phyloP scores from a whole-genome alignment of 2,329 filamentous ascomycete genomes.

The Aspergillus hortae region DNA sequence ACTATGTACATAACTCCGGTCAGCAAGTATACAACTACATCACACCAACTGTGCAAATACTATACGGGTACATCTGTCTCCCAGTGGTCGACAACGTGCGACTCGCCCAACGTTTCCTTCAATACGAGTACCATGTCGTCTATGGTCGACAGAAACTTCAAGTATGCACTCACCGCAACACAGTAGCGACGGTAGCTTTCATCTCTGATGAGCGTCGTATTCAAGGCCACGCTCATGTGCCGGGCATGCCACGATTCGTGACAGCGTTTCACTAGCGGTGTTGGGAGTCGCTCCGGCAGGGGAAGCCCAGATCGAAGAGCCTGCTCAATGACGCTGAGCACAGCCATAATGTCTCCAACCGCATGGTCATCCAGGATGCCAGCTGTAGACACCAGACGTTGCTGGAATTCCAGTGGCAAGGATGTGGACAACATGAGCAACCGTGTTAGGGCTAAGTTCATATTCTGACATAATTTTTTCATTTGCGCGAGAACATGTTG shows the following conservation, averaged over 20 bases:
- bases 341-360: slow-evolving; percentile 8
- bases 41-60: background rate
- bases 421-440: slow-evolving; percentile 1
- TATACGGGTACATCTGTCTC: background rate
- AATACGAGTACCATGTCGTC: slow-evolving; percentile 7
- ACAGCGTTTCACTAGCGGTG: slow-evolving; percentile 4
- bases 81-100: slow-evolving; percentile 3
- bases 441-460: slow-evolving; percentile 5
- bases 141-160: slow-evolving; percentile 2
- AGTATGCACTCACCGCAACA: slow-evolving; percentile 2
- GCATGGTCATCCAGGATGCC: slow-evolving; percentile 1
- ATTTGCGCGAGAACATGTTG: background rate
- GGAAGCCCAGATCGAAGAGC: slow-evolving; percentile 2
- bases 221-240: background rate
- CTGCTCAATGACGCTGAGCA: slow-evolving; percentile 4
- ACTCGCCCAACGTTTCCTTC: slow-evolving; percentile 5
- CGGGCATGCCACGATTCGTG: slow-evolving; percentile 3
- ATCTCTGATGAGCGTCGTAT: slow-evolving; percentile 1
- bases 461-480: slow-evolving; percentile 1
- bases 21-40: no score
- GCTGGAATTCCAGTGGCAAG: slow-evolving; percentile 3
- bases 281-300: slow-evolving; percentile 3
- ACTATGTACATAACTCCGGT: background rate
- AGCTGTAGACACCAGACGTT: slow-evolving; percentile 1
- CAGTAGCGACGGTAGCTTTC: slow-evolving; percentile 8